Conservation (phyloP, 345 rosid genomes). For the Physaria fendleri region DNA sequence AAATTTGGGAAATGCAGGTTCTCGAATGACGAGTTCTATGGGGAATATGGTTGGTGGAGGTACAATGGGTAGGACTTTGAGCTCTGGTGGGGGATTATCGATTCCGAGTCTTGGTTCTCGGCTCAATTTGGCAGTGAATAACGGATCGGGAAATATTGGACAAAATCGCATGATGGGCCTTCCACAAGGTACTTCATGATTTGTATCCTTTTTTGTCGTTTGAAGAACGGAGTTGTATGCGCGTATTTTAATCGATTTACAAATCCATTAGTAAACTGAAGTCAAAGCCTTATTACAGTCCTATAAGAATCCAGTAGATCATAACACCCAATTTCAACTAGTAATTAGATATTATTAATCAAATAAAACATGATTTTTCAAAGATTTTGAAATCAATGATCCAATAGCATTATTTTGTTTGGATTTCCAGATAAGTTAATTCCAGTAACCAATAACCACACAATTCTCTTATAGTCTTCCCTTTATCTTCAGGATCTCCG, state of each 20-base stretch:
- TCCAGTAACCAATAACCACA: background rate
- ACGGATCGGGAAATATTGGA: slow-evolving; percentile 80
- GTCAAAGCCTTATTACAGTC: background rate
- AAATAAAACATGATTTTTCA: background rate
- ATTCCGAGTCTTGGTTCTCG: slow-evolving; percentile 79
- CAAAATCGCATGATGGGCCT: slow-evolving; percentile 81
- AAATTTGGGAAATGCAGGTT: slow-evolving; percentile 72
- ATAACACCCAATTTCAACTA: background rate
- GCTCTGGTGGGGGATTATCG: slow-evolving; percentile 76
- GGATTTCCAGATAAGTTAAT: background rate
- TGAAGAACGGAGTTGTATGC: background rate
- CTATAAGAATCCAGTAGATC: background rate
- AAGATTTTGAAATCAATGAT: background rate
- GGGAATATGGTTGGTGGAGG: slow-evolving; percentile 92
- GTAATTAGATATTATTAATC: background rate
- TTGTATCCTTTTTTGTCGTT: background rate
- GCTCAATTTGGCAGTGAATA: slow-evolving; percentile 55
- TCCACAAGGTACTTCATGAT: slow-evolving; percentile 62
- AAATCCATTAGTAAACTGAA: background rate
- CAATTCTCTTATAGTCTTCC: slow-evolving; percentile 10
- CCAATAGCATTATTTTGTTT: background rate
- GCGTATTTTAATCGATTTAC: background rate
- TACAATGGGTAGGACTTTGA: slow-evolving; percentile 70
- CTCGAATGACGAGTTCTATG: slow-evolving; percentile 73
- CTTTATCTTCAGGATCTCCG: slow-evolving; percentile 66